Evolutionary conservation across 495 filamentous ascomycete genomes (phyloP), one percentile per base, ranked within the genome.

Genomic region (Aspergillus cavernicola): DNA sequence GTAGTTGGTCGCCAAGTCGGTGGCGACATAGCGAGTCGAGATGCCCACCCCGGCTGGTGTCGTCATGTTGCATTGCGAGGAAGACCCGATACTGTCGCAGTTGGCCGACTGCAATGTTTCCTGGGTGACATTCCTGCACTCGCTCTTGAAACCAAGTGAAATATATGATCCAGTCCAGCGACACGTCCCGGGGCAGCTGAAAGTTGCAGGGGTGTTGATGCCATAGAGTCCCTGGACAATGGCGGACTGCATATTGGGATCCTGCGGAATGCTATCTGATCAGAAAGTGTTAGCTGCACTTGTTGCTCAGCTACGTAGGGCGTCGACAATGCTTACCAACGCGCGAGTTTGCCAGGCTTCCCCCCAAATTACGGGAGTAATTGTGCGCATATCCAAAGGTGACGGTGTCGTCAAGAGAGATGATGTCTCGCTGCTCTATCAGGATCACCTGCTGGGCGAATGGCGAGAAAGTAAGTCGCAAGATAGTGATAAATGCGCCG

Each of bases 391-490:
- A 57, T 37, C 54, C 58, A 8, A 61, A 55, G 23, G 33, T 57
- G 24, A 37, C 58, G n/a, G 23, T 48, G 31, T 43, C 29, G 33
- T 47, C 15, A 22, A 24, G 1, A 35, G 50, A 42, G 26, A 47
- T 26, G 15, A 57, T 23, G 19, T 57, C 26, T 41, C 58, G 54
- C 35, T 57, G 58, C 26, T 53, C 35, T 36, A 57, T 51, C 8
- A 51, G 33, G 18, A 69, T 49, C 6, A 68, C 52, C 44, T 71
- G 66, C 43, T 71, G 66, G 38, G 65, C 53, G 31, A 67, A 66
- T 12, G 66, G 55, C 22, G 63, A 57, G 40, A 66, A 64, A 6
- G 59, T 52, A 37, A 71, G 57, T 22, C 56, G 55, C n/a, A 66
- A 38, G 39, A 69, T 58, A 0, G 64, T 66, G 50, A 69, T 54